Conservation (phyloP, 2,329 filamentous ascomycete genomes). For the Ascochyta rabiei region DNA sequence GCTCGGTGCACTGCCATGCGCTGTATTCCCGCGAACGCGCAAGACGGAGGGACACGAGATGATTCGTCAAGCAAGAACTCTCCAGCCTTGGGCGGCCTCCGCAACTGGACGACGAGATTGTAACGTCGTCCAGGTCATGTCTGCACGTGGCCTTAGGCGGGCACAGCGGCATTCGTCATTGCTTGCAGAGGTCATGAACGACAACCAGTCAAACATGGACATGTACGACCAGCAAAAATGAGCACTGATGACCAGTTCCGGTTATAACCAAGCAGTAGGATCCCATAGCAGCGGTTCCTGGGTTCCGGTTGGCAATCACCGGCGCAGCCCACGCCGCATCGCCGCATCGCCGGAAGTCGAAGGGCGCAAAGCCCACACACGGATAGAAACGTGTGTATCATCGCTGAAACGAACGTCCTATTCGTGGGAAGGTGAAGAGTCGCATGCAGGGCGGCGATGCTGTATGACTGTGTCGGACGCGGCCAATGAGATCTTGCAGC, state of each 20-base stretch:
- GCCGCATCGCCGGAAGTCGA: conserved; percentile 12
- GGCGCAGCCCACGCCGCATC: conserved; percentile 29
- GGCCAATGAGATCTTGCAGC: conserved; percentile 25
- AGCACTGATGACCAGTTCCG: conserved; percentile 9
- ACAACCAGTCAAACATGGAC: conserved; percentile 18
- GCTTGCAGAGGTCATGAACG: conserved; percentile 9
- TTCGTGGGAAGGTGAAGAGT: conserved; percentile 25
- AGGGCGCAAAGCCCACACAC: conserved; percentile 20
- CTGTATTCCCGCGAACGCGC: conserved; percentile 25
- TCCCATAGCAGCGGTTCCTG: conserved; percentile 15
- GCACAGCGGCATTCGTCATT: conserved; percentile 18
- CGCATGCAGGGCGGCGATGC: conserved; percentile 26
- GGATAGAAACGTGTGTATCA: conserved; percentile 23
- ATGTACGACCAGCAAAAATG: conserved; percentile 33
- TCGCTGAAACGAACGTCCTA: conserved; percentile 26
- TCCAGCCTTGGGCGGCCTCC: conserved; percentile 24
- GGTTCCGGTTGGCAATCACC: conserved; percentile 23
- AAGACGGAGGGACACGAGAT: conserved; percentile 4
- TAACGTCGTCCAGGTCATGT: conserved; percentile 30
- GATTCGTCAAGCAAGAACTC: conserved; percentile 14
- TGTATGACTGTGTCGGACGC: conserved; percentile 41
- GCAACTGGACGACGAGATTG: conserved; percentile 27
- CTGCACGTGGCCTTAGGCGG: conserved; percentile 21
- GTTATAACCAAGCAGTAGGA: conserved; percentile 6
- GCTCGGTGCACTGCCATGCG: conserved; percentile 32